Evolutionary conservation across 306 rosid species (phyloP), one percentile per base, ranked within the genome.

Genomic region (Nissolia schottii): DNA sequence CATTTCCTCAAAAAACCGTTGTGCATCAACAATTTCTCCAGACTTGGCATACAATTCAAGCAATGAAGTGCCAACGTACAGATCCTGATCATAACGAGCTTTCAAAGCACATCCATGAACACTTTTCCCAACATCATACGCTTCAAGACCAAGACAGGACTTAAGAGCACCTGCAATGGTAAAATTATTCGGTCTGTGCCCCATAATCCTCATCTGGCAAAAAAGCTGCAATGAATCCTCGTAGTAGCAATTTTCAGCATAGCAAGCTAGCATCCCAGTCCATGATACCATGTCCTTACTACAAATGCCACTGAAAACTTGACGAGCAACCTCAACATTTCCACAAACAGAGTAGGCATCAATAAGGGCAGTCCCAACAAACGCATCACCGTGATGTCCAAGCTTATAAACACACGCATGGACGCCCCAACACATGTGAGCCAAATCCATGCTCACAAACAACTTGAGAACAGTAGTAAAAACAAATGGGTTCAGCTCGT

Each of bases 191-290:
- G 77, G 73, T 12, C 20, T 45, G 46, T 54, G 55, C 53, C 82
- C 78, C 62, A 54, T 63, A 57, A 24, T 31, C 74, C 82, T 71
- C 78, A 78, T 78, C 45, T 54, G 54, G 60, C 46, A 55, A 53
- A 71, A 78, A 23, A 71, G 68, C 13, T 41, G 62, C 50, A 78
- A 43, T 0, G 78, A 55, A 13, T 78, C 74, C 35, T 54, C 13
- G 34, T 64, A 59, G 49, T 12, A 78, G 23, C 18, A 37, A 55
- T 78, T 78, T 46, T 78, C 74, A 64, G 78, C 73, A 64, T 78
- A 78, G 51, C 77, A 78, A 71, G 74, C 73, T 6, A 78, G 25
- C 82, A 78, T 78, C 14, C 82, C 82, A 78, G 78, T 78, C 82
- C 78, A 78, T 29, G 77, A 78, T 1, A 78, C 78, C 82, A 78